Conservation (phyloP, 176 grass and related monocot species). For the Canna indica region DNA sequence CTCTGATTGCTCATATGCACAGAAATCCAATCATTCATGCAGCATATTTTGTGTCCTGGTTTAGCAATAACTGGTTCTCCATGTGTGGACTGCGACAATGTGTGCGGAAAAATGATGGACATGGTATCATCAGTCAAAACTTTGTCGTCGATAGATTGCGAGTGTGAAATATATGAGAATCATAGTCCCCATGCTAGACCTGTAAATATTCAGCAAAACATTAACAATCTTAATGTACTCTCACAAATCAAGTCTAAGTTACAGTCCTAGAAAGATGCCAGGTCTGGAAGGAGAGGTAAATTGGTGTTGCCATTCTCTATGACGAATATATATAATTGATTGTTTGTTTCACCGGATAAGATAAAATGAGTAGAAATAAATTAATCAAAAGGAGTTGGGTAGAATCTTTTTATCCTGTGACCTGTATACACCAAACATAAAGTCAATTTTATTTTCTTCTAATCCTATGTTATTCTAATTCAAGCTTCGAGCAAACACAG, state of each 20-base stretch:
- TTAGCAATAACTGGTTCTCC: neutral
- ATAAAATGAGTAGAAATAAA: too few species aligned
- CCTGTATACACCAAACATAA: too few species aligned
- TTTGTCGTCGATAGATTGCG: conserved; percentile 54
- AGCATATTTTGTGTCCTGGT: neutral
- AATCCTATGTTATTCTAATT: too few species aligned
- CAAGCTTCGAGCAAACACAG: too few species aligned
- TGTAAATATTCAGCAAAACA: neutral
- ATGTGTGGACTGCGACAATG: neutral
- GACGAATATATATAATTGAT: too few species aligned
- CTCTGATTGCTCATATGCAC: neutral
- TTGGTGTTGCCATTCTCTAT: too few species aligned
- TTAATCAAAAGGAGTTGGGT: too few species aligned
- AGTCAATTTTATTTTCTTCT: too few species aligned
- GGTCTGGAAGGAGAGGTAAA: neutral
- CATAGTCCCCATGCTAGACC: conserved; percentile 77
- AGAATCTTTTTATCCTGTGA: too few species aligned
- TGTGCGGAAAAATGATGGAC: neutral
- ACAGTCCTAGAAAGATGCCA: neutral
- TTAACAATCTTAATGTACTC: neutral
- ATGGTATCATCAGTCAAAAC: neutral
- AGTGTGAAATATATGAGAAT: conserved; percentile 97
- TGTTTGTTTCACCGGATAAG: too few species aligned
- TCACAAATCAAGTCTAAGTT: neutral
- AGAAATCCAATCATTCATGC: neutral